Evolutionary conservation across 139 green algal species (phyloP).

Genomic region (Raphidocelis subcapitata): DNA sequence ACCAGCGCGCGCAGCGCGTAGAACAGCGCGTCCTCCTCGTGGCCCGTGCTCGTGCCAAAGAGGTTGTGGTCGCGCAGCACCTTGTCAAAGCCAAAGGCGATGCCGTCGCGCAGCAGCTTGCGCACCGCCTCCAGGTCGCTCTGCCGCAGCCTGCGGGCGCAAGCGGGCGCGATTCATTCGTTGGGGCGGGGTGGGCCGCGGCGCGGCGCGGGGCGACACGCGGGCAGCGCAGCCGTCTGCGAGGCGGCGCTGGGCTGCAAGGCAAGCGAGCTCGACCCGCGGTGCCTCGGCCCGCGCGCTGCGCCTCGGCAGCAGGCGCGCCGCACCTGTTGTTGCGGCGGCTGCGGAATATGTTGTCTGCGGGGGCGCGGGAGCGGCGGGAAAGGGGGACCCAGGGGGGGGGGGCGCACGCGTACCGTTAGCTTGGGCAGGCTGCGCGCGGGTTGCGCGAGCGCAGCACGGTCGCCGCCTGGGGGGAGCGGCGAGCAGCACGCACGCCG

Average conservation of each 20-base stretch:
- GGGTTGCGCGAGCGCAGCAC: no score
- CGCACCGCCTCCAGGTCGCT: conserved; percentile 18
- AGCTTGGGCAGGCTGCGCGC: no score
- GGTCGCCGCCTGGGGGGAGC: no score
- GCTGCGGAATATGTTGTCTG: no score
- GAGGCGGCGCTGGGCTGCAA: not conserved
- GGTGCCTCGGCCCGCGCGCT: not conserved
- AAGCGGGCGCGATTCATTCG: not conserved
- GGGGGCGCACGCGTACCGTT: no score
- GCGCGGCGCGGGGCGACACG: no score
- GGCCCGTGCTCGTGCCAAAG: not conserved
- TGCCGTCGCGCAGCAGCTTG: conserved; percentile 17
- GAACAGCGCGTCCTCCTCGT: not conserved
- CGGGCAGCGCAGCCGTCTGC: not conserved
- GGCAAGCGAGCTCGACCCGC: not conserved
- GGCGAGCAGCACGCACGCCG: no score
- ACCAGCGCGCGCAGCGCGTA: not conserved
- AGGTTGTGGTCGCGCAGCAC: not conserved
- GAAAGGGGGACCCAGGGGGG: no score
- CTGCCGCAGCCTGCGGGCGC: conserved; percentile 6
- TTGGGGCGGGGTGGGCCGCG: not conserved
- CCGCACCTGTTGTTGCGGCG: not conserved
- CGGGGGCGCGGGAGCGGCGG: no score
- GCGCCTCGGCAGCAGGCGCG: no score
- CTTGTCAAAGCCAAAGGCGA: conserved; percentile 12